phyloP scores from a whole-genome alignment of 2,329 filamentous ascomycete species.

The Colletotrichum somersetense region DNA sequence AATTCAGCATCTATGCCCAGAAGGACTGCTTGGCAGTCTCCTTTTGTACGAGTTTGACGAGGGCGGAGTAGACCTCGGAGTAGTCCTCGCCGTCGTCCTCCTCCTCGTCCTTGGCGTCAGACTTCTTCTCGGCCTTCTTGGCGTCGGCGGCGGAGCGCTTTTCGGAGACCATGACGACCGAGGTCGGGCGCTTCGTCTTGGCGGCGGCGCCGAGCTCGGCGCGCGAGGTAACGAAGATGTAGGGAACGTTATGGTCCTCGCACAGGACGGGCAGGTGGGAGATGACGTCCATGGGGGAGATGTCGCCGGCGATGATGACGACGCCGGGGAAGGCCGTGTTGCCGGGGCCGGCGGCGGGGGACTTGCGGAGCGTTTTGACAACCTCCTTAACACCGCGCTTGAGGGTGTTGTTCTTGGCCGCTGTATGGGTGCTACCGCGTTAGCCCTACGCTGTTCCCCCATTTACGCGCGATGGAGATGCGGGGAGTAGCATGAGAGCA shows the following conservation, averaged over 20 bases:
- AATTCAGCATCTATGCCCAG: slow-evolving; percentile 54
- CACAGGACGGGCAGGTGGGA: slow-evolving; percentile 97
- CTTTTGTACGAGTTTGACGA: slow-evolving; percentile 76
- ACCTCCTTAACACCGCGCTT: slow-evolving; percentile 99
- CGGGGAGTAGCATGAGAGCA: background rate
- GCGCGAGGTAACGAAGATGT: slow-evolving; percentile 92
- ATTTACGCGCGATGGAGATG: too few species aligned
- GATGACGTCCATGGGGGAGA: slow-evolving; percentile 98
- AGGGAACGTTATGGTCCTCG: slow-evolving; percentile 97
- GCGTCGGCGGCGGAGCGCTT: slow-evolving; percentile 63
- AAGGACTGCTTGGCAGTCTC: slow-evolving; percentile 70
- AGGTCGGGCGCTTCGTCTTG: slow-evolving; percentile 95
- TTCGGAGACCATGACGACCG: slow-evolving; percentile 89
- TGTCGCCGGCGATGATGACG: slow-evolving; percentile 95
- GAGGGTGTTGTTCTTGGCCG: slow-evolving; percentile 93
- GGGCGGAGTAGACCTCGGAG: slow-evolving; percentile 72
- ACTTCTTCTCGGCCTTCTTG: slow-evolving; percentile 58
- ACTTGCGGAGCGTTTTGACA: slow-evolving; percentile 97
- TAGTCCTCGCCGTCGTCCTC: slow-evolving; percentile 71
- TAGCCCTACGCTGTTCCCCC: slow-evolving; percentile 28
- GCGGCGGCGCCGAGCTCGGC: slow-evolving; percentile 95
- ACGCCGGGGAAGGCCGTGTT: slow-evolving; percentile 76
- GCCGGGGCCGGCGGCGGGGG: slow-evolving; percentile 75
- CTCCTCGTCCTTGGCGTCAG: slow-evolving; percentile 57
- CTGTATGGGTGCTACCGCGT: slow-evolving; percentile 60